Conservation (phyloP, 2,329 filamentous ascomycete genomes). For the Phaeoacremonium minimum region DNA sequence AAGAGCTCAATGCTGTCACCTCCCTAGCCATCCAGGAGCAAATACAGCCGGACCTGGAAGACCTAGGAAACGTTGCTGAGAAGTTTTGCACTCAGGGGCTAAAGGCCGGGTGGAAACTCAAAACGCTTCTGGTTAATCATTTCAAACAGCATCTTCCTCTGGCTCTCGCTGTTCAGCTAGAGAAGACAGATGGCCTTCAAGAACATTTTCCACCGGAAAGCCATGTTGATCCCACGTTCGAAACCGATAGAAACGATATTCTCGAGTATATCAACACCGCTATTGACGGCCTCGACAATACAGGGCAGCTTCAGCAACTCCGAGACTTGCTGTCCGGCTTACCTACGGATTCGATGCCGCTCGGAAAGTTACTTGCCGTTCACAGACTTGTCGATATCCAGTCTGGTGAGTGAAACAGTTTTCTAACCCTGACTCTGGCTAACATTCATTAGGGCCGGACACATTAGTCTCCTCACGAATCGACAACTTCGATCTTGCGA, state of each 20-base stretch:
- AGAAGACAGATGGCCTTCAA: conserved; percentile 9
- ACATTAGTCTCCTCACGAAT: conserved; percentile 3
- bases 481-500: conserved; percentile 28
- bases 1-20: too few species aligned
- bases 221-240: not conserved
- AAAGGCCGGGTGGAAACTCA: conserved; percentile 38
- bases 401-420: conserved; percentile 3
- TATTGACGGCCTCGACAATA: too few species aligned
- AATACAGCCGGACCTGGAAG: conserved; percentile 1
- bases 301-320: too few species aligned
- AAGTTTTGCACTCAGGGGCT: conserved; percentile 11
- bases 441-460: conserved; percentile 3
- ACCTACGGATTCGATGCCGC: not conserved
- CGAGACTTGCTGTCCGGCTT: too few species aligned
- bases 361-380: conserved; percentile 1
- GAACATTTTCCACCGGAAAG: not conserved
- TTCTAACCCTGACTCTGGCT: not conserved
- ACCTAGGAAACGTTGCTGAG: conserved; percentile 13
- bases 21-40: too few species aligned
- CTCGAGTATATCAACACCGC: too few species aligned
- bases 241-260: not conserved
- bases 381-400: conserved; percentile 4
- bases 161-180: conserved; percentile 33
- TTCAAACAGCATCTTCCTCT: too few species aligned
- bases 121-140: conserved; percentile 35